Percentiles rank a stretch among this genome's conserved stretches.
Conservation (phyloP, 176 grass and related monocot genomes). For the Triticum dicoccoides region DNA sequence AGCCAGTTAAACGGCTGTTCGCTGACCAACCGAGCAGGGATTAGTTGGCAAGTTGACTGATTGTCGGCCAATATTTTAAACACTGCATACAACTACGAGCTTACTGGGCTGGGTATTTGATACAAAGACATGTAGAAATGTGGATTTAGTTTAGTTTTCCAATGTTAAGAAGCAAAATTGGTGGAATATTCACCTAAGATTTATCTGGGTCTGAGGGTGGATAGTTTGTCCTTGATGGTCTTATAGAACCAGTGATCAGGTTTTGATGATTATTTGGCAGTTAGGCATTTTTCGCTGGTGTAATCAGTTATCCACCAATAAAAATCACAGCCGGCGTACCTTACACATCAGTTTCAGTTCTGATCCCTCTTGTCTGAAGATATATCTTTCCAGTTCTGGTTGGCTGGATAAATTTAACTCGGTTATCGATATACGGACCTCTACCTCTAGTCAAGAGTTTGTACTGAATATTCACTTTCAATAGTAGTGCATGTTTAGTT, state of each 20-base stretch:
- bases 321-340: neutral
- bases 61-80: no score
- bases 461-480: neutral
- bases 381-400: neutral
- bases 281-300: neutral
- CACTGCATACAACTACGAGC: neutral
- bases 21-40: no score
- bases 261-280: neutral
- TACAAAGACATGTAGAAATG: neutral
- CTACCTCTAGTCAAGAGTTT: neutral
- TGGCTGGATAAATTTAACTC: neutral
- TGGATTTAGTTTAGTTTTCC: neutral
- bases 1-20: no score
- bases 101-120: conserved; percentile 8
- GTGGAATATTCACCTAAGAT: neutral
- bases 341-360: neutral
- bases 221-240: no score
- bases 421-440: neutral
- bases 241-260: neutral
- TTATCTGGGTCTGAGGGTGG: neutral
- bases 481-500: neutral
- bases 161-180: neutral
- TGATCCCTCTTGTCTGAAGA: neutral
- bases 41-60: no score
- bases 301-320: neutral